Evolutionary conservation across 345 rosid species (phyloP), one percentile per base, ranked within the genome.

Genomic region (Hibiscus mutabilis): DNA sequence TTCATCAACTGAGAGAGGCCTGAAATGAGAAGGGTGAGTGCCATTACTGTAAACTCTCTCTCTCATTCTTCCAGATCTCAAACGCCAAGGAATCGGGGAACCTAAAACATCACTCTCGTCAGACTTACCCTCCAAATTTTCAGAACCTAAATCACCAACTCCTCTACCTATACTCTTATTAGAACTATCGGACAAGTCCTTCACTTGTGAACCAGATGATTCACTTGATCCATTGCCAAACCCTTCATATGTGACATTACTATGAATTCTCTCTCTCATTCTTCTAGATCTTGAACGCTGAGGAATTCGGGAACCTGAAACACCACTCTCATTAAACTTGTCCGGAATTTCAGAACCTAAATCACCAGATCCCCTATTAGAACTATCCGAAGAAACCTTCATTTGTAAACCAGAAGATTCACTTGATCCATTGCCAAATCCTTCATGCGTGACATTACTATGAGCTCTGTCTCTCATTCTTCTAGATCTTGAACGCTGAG

Each of bases 401-500:
- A 33, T 33, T 33, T 33, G 37, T 33, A 8, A 33, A 76, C 82
- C 69, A 37, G 84, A 76, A 42, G 84, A 77, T 60, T 75, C 51
- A 75, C 82, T 75, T 37, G 67, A 62, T 74, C 77, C 82, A 73
- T 77, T 76, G 37, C 72, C 68, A 61, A 66, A 60, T 29, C 74
- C 44, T 40, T 40, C 44, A 40, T 40, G 12, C 12, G 11, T 76
- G 47, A 74, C 11, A 58, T 73, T 47, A 70, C 77, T 7, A 40
- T 24, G 16, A 55, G 52, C 72, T 74, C 18, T 42, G 67, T 40
- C 61, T 75, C 77, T 7, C 89, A 83, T 69, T 82, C 44, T 85
- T 37, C 90, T 80, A 78, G 88, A 90, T 46, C 16, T 46, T 46
- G 16, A 46, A 13, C 14, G 82, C 91, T 81, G 78, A 90, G 77